Conservation (phyloP, 371 early-diverging fungal species). For the Agmasoma carcini region DNA sequence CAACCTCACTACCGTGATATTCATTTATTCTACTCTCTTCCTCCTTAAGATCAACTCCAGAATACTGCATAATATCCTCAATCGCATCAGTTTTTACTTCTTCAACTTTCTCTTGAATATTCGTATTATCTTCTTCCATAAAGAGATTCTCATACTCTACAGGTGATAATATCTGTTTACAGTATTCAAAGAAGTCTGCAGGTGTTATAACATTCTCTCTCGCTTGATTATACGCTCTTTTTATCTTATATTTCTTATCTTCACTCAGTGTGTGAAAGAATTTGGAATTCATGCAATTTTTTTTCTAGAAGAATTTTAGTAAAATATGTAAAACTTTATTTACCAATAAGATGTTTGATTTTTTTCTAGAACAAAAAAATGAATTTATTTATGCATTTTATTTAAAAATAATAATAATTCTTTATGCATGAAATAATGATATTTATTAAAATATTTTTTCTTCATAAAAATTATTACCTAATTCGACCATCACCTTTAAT, state of each 20-base stretch:
- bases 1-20: constrained; percentile 20
- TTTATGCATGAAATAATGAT: too few species aligned
- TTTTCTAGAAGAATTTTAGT: too few species aligned
- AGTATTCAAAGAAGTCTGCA: constrained; percentile 37
- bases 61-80: constrained; percentile 54
- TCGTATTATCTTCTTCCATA: neutral
- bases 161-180: constrained; percentile 17
- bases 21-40: constrained; percentile 52
- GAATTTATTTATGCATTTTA: too few species aligned
- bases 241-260: constrained; percentile 43
- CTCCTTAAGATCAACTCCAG: constrained; percentile 54
- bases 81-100: constrained; percentile 54
- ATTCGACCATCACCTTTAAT: too few species aligned
- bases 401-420: too few species aligned
- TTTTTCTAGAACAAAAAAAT: too few species aligned
- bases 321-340: too few species aligned
- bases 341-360: too few species aligned
- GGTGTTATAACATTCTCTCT: constrained; percentile 32
- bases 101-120: constrained; percentile 18
- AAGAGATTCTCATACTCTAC: constrained; percentile 33
- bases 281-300: constrained; percentile 47
- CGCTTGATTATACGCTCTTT: constrained; percentile 29
- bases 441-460: too few species aligned
- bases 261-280: constrained; percentile 34
- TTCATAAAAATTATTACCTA: too few species aligned